phyloP scores from a whole-genome alignment of 169 alveolate species.

The Prorocentrum cordatum region DNA sequence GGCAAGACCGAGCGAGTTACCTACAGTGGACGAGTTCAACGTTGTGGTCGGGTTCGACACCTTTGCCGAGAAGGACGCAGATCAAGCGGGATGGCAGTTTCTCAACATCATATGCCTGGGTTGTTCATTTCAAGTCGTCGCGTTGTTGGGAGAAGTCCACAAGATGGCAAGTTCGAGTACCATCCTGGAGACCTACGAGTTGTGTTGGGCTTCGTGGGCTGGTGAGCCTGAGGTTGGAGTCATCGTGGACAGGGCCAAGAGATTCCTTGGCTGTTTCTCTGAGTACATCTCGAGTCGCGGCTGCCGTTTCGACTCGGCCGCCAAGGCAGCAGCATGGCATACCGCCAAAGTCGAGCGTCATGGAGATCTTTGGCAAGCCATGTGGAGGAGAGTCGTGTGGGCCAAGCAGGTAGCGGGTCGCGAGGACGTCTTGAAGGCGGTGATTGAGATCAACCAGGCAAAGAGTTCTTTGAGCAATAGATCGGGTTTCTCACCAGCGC shows the following conservation, averaged over 20 bases:
- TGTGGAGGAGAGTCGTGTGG: background rate
- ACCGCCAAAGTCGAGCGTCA: background rate
- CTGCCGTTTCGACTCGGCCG: background rate
- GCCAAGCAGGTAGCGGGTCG: background rate
- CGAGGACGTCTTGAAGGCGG: background rate
- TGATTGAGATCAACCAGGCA: background rate
- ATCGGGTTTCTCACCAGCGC: background rate
- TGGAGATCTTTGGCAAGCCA: background rate
- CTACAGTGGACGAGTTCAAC: slow-evolving; percentile 1
- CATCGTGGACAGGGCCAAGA: background rate
- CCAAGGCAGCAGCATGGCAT: background rate
- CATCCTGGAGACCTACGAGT: background rate
- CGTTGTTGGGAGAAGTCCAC: background rate
- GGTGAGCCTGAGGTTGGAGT: background rate
- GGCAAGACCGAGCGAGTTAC: background rate
- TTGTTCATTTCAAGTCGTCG: background rate
- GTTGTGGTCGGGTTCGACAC: background rate
- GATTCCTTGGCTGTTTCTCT: background rate
- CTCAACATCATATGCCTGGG: background rate
- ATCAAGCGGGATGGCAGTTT: background rate
- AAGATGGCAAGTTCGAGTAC: background rate
- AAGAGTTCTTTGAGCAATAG: background rate
- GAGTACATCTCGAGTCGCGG: background rate
- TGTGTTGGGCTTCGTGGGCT: background rate
- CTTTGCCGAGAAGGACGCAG: background rate